Base-by-base conservation (phyloP, 73 alveolate species). In the Urostyla sp. region DNA sequence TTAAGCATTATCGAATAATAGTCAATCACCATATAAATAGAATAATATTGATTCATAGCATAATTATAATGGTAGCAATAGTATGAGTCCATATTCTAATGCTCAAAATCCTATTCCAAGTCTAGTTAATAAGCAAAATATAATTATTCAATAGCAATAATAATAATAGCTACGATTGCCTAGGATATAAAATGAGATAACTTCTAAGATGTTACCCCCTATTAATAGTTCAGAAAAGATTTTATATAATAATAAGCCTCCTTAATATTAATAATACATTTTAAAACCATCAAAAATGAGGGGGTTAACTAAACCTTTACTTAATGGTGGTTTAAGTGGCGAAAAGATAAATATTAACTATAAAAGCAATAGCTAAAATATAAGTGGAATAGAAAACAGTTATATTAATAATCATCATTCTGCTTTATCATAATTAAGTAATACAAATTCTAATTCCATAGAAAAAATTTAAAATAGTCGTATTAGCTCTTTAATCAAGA, bases 171-270 rank as follows among this genome's bases (percentile, higher is more conserved):
- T 69, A n/a, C 21, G 83, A 27, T 69, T 69, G 27, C 83, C 83
- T 16, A 69, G 69, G 34, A 45, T 69, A 6, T 24, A 49, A 27
- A 49, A 69, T 38, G 13, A 10, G n/a, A 15, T 38, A 69, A 46
- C 32, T 48, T 49, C 72, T 5, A 69, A 69, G n/a, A 21, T 69
- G 26, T 55, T 69, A 13, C 83, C 83, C 7, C 69, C 83, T 3
- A 69, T 69, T 13, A 23, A 23, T 8, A 23, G 34, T 18, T 32
- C 21, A n/a, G 5, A 43, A 8, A 34, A 66, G 28, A 21, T 20
- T n/a, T 11, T 46, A 69, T 48, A 69, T 50, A 45, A 24, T 48
- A 27, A 30, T 45, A 24, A 45, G 15, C 83, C 83, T 1, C 83
- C 83, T 3, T 43, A 57, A 5, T 63, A 63, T 63, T 43, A 63